These are phyloP conservation scores for Magnolia kwangsiensis DNA, from an alignment of 164 flowering plant species.

Conservation along the genomic window DNA sequence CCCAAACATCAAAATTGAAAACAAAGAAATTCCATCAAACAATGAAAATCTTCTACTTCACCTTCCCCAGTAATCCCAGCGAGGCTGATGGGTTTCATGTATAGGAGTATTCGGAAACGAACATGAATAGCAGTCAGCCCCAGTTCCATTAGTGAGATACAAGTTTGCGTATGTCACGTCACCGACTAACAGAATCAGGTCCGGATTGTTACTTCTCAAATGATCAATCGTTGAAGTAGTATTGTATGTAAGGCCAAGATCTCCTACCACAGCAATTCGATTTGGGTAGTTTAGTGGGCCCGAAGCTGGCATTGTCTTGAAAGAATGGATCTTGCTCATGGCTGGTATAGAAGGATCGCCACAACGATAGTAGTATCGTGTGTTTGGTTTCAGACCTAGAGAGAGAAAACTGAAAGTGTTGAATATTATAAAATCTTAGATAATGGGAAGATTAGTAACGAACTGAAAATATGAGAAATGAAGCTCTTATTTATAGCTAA, in stretches of 20 bases:
- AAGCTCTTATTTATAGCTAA: no score
- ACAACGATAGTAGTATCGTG: conserved; percentile 67
- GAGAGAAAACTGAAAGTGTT: no score
- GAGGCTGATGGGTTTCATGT: conserved; percentile 93
- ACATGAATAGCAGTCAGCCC: conserved; percentile 81
- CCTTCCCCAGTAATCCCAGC: conserved; percentile 99
- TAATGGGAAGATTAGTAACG: no score
- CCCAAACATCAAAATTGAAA: no score
- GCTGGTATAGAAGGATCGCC: conserved; percentile 82
- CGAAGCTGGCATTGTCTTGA: conserved; percentile 76
- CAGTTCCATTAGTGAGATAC: conserved; percentile 89
- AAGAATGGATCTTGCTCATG: conserved; percentile 56
- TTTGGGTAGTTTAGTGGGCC: conserved; percentile 63
- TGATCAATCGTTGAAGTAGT: conserved; percentile 70
- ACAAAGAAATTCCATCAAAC: no score
- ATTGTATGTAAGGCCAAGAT: conserved; percentile 90
- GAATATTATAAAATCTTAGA: no score
- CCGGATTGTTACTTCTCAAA: conserved; percentile 62
- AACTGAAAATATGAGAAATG: no score
- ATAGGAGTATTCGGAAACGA: conserved; percentile 68
- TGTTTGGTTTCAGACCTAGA: conserved; percentile 65
- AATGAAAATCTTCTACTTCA: conserved; percentile 11
- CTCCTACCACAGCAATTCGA: conserved; percentile 78
- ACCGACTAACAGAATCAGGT: conserved; percentile 75
- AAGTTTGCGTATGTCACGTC: conserved; percentile 83